phyloP scores from a whole-genome alignment of 441 rosid genomes.

The Populus hybrid region DNA sequence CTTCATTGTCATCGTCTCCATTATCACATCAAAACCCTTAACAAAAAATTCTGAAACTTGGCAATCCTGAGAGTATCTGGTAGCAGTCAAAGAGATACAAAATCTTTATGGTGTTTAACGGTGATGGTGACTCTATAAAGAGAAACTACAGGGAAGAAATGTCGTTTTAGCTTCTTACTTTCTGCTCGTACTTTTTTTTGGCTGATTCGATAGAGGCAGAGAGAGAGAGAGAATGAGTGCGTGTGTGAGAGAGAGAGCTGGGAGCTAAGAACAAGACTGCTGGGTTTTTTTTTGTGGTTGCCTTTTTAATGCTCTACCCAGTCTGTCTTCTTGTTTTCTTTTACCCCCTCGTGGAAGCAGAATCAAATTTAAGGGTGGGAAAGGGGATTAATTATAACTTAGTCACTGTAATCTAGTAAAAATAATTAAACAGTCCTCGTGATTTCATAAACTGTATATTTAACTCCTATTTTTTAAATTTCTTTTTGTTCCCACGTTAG shows the following conservation, averaged over 20 bases:
- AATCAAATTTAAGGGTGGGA: no score
- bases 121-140: slow-evolving; percentile 2
- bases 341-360: not conserved
- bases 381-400: not conserved
- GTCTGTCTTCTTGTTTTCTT: not conserved
- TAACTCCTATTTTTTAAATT: no score
- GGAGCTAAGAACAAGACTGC: not conserved
- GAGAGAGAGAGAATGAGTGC: not conserved
- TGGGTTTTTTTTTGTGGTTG: not conserved
- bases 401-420: not conserved
- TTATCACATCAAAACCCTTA: slow-evolving; percentile 16
- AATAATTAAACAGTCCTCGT: not conserved
- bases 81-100: not conserved
- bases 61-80: not conserved
- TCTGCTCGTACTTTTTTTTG: not conserved
- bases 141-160: slow-evolving; percentile 6
- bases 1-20: slow-evolving; percentile 72
- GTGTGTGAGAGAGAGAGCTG: not conserved
- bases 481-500: no score
- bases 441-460: no score
- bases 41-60: not conserved
- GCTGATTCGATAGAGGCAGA: slow-evolving; percentile 23
- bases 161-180: not conserved
- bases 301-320: not conserved
- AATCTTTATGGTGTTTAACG: not conserved